phyloP scores from a whole-genome alignment of 345 rosid species.

The Orychophragmus violaceus region DNA sequence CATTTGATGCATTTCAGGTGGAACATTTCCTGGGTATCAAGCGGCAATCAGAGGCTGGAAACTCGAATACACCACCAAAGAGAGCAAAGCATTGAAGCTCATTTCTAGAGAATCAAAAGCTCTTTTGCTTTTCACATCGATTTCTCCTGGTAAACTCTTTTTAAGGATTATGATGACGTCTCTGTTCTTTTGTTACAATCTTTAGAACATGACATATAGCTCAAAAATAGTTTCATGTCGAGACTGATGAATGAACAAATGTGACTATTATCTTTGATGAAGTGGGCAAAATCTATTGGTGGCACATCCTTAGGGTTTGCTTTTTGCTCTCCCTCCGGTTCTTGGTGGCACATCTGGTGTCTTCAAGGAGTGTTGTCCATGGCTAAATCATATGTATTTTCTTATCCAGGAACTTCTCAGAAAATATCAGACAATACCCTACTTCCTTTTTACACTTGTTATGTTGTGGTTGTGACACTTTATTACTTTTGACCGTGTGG shows the following conservation, averaged over 20 bases:
- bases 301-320: no score
- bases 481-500: no score
- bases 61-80: slow-evolving; percentile 38
- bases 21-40: slow-evolving; percentile 93
- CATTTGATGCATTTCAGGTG: slow-evolving; percentile 42
- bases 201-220: not conserved
- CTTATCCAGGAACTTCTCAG: no score
- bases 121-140: slow-evolving; percentile 4
- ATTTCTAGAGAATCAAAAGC: not conserved
- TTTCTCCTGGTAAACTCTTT: not conserved
- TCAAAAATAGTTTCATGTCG: not conserved
- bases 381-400: no score
- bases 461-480: no score
- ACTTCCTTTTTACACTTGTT: no score
- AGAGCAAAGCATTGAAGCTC: slow-evolving; percentile 48
- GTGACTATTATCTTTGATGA: not conserved
- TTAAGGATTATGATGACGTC: no score
- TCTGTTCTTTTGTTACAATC: no score
- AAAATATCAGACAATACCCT: no score
- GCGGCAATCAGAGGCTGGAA: slow-evolving; percentile 57
- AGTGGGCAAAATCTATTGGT: not conserved
- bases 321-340: no score
- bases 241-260: not conserved
- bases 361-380: no score
- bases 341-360: no score